Evolutionary conservation across 2,329 filamentous ascomycete genomes (phyloP).

Genomic region (Nigrospora oryzae): DNA sequence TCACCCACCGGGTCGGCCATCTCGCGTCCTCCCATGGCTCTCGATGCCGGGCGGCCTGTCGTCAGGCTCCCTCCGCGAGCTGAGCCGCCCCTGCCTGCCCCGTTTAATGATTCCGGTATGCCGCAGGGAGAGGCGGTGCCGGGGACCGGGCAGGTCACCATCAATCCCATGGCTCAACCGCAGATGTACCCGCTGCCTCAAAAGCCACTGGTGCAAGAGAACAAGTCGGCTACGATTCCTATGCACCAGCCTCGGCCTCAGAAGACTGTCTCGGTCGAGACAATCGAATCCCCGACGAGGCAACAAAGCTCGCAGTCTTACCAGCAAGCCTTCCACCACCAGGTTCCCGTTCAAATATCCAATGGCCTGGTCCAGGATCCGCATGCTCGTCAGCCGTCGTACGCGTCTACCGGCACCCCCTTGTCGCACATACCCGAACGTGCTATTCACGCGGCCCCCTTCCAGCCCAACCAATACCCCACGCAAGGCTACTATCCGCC

Average conservation of each 20-base stretch:
- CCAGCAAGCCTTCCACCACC: slow-evolving; percentile 88
- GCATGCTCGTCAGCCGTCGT: slow-evolving; percentile 61
- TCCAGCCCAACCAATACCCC: slow-evolving; percentile 66
- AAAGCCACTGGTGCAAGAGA: slow-evolving; percentile 50
- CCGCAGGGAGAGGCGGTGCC: slow-evolving; percentile 9
- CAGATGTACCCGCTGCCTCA: slow-evolving; percentile 51
- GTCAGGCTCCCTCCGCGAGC: slow-evolving; percentile 67
- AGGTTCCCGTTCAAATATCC: slow-evolving; percentile 70
- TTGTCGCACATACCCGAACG: slow-evolving; percentile 89
- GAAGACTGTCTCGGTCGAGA: slow-evolving; percentile 86
- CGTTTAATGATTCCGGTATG: slow-evolving; percentile 3
- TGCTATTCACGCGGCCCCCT: slow-evolving; percentile 81
- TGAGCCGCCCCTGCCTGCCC: slow-evolving; percentile 8
- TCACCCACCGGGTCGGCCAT: slow-evolving; percentile 76
- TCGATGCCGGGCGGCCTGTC: slow-evolving; percentile 60
- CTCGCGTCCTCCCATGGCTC: slow-evolving; percentile 54
- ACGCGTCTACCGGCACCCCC: slow-evolving; percentile 68
- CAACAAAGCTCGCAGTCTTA: slow-evolving; percentile 38
- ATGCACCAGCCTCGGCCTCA: slow-evolving; percentile 96
- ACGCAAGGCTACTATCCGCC: slow-evolving; percentile 52
- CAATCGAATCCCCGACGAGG: slow-evolving; percentile 75
- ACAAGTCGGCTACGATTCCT: slow-evolving; percentile 43
- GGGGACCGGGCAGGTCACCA: slow-evolving; percentile 25
- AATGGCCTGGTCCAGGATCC: slow-evolving; percentile 48
- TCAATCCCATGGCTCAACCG: slow-evolving; percentile 45